Evolutionary conservation across 768 basidiomycete species (phyloP).

Genomic region (Boletellus ananiceps): DNA sequence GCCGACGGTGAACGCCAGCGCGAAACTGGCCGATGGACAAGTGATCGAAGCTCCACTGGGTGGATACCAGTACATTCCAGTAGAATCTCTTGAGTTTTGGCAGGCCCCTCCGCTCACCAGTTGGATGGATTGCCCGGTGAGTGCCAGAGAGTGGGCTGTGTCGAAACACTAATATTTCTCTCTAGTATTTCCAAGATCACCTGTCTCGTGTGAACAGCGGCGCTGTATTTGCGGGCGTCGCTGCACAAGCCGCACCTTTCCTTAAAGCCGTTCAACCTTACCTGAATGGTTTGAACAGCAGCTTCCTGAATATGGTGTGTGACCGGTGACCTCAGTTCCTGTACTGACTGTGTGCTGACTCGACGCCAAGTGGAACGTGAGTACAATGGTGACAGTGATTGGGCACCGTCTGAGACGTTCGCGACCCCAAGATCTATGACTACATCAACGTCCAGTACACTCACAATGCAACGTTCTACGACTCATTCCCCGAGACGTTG

Average conservation of each 20-base stretch:
- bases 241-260: conserved; percentile 56
- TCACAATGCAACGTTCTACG: conserved; percentile 54
- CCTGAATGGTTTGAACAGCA: conserved; percentile 57
- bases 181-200: conserved; percentile 28
- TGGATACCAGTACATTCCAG: conserved; percentile 39
- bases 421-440: conserved; percentile 56
- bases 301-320: conserved; percentile 64
- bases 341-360: conserved; percentile 6
- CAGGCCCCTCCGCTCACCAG: conserved; percentile 64
- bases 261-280: conserved; percentile 61
- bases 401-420: not conserved
- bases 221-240: conserved; percentile 51
- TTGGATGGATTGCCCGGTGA: conserved; percentile 61
- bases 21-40: conserved; percentile 69
- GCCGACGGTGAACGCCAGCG: conserved; percentile 58
- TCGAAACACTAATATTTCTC: not conserved
- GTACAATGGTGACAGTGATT: conserved; percentile 18
- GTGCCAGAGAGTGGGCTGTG: not conserved
- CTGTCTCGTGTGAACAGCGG: conserved; percentile 18
- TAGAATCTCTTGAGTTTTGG: conserved; percentile 52
- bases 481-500: conserved; percentile 64
- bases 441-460: conserved; percentile 47
- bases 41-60: conserved; percentile 59
- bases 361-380: conserved; percentile 59
- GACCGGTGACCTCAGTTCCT: not conserved